Evolutionary conservation across 139 green algal genomes (phyloP).

Genomic region (Picochlorum sp.): DNA sequence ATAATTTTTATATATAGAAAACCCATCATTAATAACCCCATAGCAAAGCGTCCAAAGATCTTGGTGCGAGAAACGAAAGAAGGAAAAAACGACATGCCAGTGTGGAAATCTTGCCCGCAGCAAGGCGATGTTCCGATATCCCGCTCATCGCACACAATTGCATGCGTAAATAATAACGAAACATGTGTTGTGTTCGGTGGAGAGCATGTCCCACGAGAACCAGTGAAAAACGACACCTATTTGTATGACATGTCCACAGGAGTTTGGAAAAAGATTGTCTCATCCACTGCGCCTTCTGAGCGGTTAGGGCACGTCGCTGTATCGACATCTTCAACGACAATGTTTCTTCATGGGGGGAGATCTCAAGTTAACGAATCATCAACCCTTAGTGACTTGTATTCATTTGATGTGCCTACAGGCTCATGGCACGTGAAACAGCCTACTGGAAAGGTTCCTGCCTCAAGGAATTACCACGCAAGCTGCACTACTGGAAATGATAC

Average conservation of each 20-base stretch:
- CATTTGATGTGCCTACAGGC: slow-evolving; percentile 1
- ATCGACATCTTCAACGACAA: not conserved
- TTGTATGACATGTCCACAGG: not conserved
- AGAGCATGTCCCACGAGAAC: slow-evolving; percentile 6
- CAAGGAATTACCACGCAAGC: slow-evolving; percentile 5
- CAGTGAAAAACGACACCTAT: slow-evolving; percentile 4
- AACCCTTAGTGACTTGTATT: slow-evolving; percentile 10
- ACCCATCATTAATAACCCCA: too few species aligned
- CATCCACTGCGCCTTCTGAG: not conserved
- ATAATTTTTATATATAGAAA: too few species aligned
- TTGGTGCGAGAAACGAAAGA: too few species aligned
- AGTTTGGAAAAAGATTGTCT: not conserved
- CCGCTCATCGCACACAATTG: slow-evolving; percentile 8
- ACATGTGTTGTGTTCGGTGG: slow-evolving; percentile 11
- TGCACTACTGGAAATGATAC: not conserved
- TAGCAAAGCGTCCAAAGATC: too few species aligned
- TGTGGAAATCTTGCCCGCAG: not conserved
- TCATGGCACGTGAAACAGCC: not conserved
- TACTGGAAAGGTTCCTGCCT: not conserved
- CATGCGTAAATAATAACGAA: not conserved
- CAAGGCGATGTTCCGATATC: slow-evolving; percentile 4
- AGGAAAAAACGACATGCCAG: not conserved
- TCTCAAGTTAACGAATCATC: slow-evolving; percentile 6
- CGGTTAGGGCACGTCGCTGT: not conserved
- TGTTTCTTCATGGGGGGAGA: slow-evolving; percentile 7